Evolutionary conservation across 176 grass and related monocot species (phyloP).

Genomic region (Eragrostis nindensis): DNA sequence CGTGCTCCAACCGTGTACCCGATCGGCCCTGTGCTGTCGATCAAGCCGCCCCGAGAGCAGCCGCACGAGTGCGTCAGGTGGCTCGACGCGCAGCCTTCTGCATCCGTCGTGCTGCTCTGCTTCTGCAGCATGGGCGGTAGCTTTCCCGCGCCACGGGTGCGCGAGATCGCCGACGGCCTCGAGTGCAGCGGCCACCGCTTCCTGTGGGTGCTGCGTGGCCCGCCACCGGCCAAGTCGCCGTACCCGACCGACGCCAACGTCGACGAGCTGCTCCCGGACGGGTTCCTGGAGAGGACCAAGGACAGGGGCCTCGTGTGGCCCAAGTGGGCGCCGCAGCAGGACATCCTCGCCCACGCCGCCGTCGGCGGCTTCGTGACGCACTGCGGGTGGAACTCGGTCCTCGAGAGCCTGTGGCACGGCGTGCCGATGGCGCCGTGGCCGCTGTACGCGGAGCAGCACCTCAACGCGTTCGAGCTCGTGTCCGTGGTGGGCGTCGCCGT

Average conservation of each 20-base stretch:
- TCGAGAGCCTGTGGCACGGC: slow-evolving; percentile 60
- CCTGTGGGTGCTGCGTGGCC: slow-evolving; percentile 45
- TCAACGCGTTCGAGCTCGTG: slow-evolving; percentile 52
- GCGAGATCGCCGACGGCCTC: slow-evolving; percentile 41
- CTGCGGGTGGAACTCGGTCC: slow-evolving; percentile 63
- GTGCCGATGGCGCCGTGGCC: slow-evolving; percentile 54
- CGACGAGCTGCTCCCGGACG: slow-evolving; percentile 28
- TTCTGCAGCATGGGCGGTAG: slow-evolving; percentile 46
- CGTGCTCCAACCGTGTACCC: slow-evolving; percentile 33
- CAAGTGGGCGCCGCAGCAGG: slow-evolving; percentile 47
- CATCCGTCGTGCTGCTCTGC: slow-evolving; percentile 48
- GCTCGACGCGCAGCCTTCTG: slow-evolving; percentile 46
- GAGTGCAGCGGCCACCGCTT: slow-evolving; percentile 47
- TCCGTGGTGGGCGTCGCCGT: slow-evolving; percentile 29
- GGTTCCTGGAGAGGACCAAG: slow-evolving; percentile 46
- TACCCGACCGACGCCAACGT: background rate
- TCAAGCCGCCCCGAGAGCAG: background rate
- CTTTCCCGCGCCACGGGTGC: slow-evolving; percentile 20
- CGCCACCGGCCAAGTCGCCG: background rate
- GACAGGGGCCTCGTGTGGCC: slow-evolving; percentile 43
- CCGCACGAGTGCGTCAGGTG: slow-evolving; percentile 46
- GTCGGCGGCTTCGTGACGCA: slow-evolving; percentile 63
- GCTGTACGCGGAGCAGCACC: slow-evolving; percentile 63
- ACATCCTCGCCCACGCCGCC: slow-evolving; percentile 41
- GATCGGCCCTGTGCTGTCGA: slow-evolving; percentile 28